Base-by-base conservation (phyloP, 1,284 basidiomycete species). In the Grifola frondosa region DNA sequence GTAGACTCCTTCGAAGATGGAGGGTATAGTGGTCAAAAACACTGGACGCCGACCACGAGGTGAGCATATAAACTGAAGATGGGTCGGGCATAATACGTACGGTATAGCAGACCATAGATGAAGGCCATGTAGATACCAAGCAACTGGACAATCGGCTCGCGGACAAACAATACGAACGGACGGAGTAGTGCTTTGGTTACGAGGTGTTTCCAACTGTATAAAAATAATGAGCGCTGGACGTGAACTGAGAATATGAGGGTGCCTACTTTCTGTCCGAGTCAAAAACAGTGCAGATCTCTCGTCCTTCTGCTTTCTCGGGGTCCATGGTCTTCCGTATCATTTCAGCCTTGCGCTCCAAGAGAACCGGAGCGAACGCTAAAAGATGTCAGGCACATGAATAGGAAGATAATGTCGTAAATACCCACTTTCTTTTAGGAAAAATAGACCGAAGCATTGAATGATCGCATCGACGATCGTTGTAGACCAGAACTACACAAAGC, bases 1-100 rank as follows among this genome's bases (percentile, higher is more conserved):
- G 50, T 87, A 86, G 0, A 69, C 58, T 3, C 64, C 65, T 37
- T 69, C 62, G 53, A 81, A 91, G 19, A 87, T 85, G 1, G 61
- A 50, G 0, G 81, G 77, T 16, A 90, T 81, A 0, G 77, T 82
- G 0, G 84, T 85, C 32, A 89, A 64, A 53, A 86, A 69, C 7
- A 84, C 72, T 74, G 67, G 3, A 11, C n/a, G n/a, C n/a, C n/a
- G 5, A 11, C 16, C 8, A 6, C 2, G 3, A 3, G 6, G n/a
- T 35, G n/a, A 37, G 28, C 6, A 35, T n/a, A 21, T 24, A 16
- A 8, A 28, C 16, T 34, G 24, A 20, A 28, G 16, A 21, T 19
- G 22, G 9, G 16, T 19, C 3, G 30, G 13, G 13, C 16, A 24
- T 12, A 30, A 16, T 4, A 62, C 77, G 59, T 52, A 81, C 78